phyloP scores from a whole-genome alignment of 2,329 filamentous ascomycete genomes.

The Fusarium tanahbumbuense region DNA sequence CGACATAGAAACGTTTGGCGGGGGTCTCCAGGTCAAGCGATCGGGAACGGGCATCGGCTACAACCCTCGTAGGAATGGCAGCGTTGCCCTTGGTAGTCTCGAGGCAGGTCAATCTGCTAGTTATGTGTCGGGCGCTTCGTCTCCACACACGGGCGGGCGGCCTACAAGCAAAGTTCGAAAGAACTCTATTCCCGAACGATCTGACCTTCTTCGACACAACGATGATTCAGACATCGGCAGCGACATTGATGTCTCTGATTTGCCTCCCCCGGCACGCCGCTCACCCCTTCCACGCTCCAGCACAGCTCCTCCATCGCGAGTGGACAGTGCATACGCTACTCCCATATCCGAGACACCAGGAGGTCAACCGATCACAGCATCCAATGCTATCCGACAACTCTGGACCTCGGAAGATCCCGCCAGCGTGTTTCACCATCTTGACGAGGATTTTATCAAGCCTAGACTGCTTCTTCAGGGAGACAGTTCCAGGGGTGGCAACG shows the following conservation, averaged over 20 bases:
- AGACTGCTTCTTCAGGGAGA: slow-evolving; percentile 83
- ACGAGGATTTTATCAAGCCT: slow-evolving; percentile 97
- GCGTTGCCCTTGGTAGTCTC: slow-evolving; percentile 68
- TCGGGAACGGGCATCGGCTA: slow-evolving; percentile 82
- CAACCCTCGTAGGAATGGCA: slow-evolving; percentile 74
- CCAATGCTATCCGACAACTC: slow-evolving; percentile 81
- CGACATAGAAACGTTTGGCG: slow-evolving; percentile 84
- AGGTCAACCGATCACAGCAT: slow-evolving; percentile 70
- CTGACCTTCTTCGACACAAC: slow-evolving; percentile 66
- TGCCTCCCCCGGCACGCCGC: slow-evolving; percentile 69
- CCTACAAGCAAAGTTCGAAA: slow-evolving; percentile 65
- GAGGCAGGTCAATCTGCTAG: slow-evolving; percentile 54
- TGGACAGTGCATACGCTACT: slow-evolving; percentile 48
- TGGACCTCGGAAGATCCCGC: slow-evolving; percentile 89
- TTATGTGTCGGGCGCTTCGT: slow-evolving; percentile 66
- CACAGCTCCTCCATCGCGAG: slow-evolving; percentile 42
- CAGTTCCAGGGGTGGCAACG: slow-evolving; percentile 44
- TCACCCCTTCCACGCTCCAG: slow-evolving; percentile 51
- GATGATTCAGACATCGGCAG: slow-evolving; percentile 70
- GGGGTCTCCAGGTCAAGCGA: slow-evolving; percentile 83
- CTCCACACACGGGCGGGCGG: slow-evolving; percentile 58
- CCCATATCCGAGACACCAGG: slow-evolving; percentile 47
- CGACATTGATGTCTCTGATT: slow-evolving; percentile 74
- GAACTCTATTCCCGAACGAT: slow-evolving; percentile 62
- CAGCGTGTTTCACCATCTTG: slow-evolving; percentile 89